These are phyloP conservation scores for Cyberlindnera subsufficiens DNA, from an alignment of 805 yeast species.

Conservation along the genomic window DNA sequence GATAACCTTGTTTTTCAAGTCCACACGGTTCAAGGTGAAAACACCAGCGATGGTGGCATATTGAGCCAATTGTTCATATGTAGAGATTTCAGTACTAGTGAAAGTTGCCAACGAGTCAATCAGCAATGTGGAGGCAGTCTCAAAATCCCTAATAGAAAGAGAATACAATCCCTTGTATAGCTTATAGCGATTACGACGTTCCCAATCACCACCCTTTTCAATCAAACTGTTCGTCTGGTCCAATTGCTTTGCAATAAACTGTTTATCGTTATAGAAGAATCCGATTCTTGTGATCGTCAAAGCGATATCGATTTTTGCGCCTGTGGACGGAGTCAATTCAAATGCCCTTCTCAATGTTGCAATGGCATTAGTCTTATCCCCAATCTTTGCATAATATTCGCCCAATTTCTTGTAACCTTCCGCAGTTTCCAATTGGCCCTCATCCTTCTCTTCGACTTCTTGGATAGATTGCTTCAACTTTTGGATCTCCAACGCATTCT, in stretches of 20 bases:
- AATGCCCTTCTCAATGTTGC: constrained; percentile 64
- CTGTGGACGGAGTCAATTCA: constrained; percentile 78
- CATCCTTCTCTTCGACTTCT: constrained; percentile 54
- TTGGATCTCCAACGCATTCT: constrained; percentile 51
- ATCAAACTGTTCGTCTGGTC: constrained; percentile 69
- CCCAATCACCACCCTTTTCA: constrained; percentile 99
- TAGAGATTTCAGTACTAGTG: constrained; percentile 84
- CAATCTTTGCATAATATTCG: constrained; percentile 79
- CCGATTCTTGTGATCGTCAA: constrained; percentile 83
- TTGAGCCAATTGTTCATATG: constrained; percentile 85
- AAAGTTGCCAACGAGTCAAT: constrained; percentile 93
- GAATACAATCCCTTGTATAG: constrained; percentile 83
- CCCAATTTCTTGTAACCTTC: constrained; percentile 77
- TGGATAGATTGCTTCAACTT: constrained; percentile 38
- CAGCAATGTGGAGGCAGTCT: constrained; percentile 76
- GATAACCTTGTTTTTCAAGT: constrained; percentile 74
- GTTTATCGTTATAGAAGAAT: constrained; percentile 79
- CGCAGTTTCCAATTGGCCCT: constrained; percentile 80
- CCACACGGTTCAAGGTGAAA: constrained; percentile 74
- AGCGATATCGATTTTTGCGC: constrained; percentile 81
- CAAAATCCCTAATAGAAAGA: constrained; percentile 80
- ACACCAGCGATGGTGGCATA: constrained; percentile 89
- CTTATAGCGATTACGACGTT: constrained; percentile 90
- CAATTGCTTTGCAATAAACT: constrained; percentile 61
- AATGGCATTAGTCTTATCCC: constrained; percentile 71